These are phyloP conservation scores for Diaporthe vaccinii DNA, from an alignment of 2,329 filamentous ascomycete genomes.

Conservation along the genomic window DNA sequence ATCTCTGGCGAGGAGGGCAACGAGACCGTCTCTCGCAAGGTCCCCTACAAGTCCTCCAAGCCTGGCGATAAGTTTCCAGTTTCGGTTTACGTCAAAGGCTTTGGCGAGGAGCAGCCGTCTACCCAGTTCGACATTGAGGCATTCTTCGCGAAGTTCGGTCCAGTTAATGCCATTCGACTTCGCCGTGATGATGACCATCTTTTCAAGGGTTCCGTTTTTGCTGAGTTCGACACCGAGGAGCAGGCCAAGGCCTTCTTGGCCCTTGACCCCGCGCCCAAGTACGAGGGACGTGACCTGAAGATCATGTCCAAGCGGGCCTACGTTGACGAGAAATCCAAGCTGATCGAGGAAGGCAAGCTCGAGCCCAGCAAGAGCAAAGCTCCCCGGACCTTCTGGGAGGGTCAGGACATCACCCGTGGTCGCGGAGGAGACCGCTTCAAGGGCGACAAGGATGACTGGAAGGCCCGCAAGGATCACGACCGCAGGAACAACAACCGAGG, in stretches of 20 bases:
- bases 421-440: conserved; percentile 53
- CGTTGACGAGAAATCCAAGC: conserved; percentile 79
- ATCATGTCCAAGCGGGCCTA: conserved; percentile 93
- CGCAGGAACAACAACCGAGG: conserved; percentile 71
- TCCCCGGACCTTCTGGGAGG: conserved; percentile 62
- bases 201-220: conserved; percentile 98
- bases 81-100: conserved; percentile 94
- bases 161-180: conserved; percentile 86
- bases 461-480: conserved; percentile 73
- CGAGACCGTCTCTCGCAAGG: conserved; percentile 83
- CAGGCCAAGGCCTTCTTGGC: conserved; percentile 84
- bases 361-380: conserved; percentile 65
- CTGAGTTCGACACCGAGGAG: conserved; percentile 88
- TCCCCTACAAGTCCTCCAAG: conserved; percentile 71
- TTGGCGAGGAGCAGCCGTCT: conserved; percentile 84
- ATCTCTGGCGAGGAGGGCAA: conserved; percentile 80
- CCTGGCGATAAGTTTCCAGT: conserved; percentile 76
- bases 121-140: conserved; percentile 95
- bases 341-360: conserved; percentile 79
- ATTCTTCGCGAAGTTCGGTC: conserved; percentile 87
- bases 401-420: conserved; percentile 55
- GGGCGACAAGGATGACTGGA: conserved; percentile 71
- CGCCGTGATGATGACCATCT: conserved; percentile 78
- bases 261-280: conserved; percentile 85
- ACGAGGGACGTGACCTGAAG: conserved; percentile 82